phyloP scores from a whole-genome alignment of 345 rosid genomes.

The Sonneratia alba region DNA sequence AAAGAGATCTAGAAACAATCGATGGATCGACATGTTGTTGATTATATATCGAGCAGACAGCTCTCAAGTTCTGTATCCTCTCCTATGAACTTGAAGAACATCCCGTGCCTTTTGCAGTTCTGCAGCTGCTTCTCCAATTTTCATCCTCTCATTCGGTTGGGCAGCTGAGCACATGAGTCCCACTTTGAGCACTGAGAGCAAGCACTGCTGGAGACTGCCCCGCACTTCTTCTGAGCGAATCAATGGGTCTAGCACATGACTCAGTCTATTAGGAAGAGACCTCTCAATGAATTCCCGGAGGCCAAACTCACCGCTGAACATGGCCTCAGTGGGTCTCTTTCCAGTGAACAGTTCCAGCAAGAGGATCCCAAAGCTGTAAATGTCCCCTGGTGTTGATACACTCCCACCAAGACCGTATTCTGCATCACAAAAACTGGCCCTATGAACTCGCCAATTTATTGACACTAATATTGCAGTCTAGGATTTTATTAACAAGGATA shows the following conservation, averaged over 20 bases:
- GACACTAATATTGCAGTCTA: background rate
- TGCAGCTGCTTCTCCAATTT: background rate
- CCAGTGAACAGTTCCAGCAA: conserved; percentile 1
- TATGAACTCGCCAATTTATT: background rate
- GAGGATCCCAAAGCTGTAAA: background rate
- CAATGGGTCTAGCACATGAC: conserved; percentile 3
- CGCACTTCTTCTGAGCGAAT: background rate
- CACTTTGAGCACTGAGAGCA: background rate
- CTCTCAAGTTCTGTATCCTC: background rate
- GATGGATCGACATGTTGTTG: background rate
- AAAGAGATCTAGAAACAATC: background rate
- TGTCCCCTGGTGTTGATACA: background rate
- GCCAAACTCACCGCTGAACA: conserved; percentile 3
- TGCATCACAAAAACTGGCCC: background rate
- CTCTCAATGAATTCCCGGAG: conserved; percentile 3
- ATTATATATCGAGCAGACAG: background rate
- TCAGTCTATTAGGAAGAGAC: background rate
- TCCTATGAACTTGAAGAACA: background rate
- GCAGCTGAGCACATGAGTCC: conserved; percentile 10
- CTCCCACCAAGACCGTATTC: background rate
- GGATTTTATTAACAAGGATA: background rate
- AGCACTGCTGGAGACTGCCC: background rate
- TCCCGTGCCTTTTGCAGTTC: background rate
- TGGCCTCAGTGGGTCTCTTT: conserved; percentile 6
- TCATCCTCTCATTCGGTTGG: conserved; percentile 7